phyloP scores from a whole-genome alignment of 2,329 filamentous ascomycete species.

The Daldinia sp. region DNA sequence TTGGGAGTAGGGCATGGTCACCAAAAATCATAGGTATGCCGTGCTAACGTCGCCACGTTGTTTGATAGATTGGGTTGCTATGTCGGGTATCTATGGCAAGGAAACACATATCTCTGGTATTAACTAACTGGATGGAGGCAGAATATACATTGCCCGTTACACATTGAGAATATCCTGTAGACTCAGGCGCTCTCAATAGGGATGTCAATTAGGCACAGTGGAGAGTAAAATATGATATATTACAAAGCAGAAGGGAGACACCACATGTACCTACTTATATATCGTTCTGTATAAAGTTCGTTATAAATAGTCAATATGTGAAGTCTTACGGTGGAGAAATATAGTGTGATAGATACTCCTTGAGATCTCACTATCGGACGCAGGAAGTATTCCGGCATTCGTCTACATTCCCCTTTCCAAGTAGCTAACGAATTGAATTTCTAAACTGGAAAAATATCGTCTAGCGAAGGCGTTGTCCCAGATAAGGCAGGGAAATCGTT shows the following conservation, averaged over 20 bases:
- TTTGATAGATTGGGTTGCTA: conserved; percentile 13
- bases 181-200: background rate
- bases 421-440: too few species aligned
- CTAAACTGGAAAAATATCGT: too few species aligned
- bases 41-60: background rate
- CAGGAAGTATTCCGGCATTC: too few species aligned
- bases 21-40: background rate
- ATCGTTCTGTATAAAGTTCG: background rate
- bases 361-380: too few species aligned
- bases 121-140: background rate
- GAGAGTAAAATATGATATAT: background rate
- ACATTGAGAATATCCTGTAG: background rate
- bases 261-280: background rate
- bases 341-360: too few species aligned
- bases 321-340: too few species aligned
- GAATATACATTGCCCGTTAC: background rate
- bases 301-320: too few species aligned
- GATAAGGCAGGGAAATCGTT: background rate
- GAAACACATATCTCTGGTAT: conserved; percentile 1
- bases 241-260: background rate
- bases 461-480: too few species aligned
- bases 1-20: conserved; percentile 13
- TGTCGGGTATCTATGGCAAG: background rate
- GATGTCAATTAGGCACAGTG: background rate
- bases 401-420: too few species aligned